Evolutionary conservation across 371 early-diverging fungal species (phyloP).

Genomic region (Mortierella sp.): DNA sequence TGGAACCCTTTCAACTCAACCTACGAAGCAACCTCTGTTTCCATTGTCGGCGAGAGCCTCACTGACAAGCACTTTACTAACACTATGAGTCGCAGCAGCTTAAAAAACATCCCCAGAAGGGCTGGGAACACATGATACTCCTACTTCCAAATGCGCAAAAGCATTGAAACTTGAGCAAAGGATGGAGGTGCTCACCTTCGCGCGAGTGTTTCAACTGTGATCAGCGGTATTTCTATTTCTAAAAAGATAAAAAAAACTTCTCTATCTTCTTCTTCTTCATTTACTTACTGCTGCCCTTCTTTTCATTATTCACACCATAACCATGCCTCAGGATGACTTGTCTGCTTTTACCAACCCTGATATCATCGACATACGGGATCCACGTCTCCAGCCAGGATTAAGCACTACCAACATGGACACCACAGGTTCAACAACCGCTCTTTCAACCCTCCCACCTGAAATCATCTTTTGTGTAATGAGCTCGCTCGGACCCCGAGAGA

Average conservation of each 20-base stretch:
- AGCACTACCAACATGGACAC: background rate
- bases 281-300: background rate
- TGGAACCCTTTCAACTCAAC: too few species aligned
- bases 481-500: conserved; percentile 20
- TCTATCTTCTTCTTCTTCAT: background rate
- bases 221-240: background rate
- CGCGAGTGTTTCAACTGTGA: conserved; percentile 9
- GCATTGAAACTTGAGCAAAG: background rate
- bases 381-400: background rate
- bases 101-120: too few species aligned
- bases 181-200: background rate
- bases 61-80: too few species aligned
- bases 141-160: background rate
- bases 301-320: background rate
- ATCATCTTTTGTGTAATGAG: conserved; percentile 31
- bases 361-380: background rate
- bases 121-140: too few species aligned
- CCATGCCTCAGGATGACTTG: background rate
- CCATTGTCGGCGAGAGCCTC: too few species aligned
- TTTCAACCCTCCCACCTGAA: conserved; percentile 31
- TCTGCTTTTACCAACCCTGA: background rate
- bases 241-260: background rate
- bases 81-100: background rate
- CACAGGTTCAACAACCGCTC: background rate
- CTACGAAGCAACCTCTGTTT: too few species aligned